phyloP scores from a whole-genome alignment of 345 rosid species.

The Citrus cavaleriei region DNA sequence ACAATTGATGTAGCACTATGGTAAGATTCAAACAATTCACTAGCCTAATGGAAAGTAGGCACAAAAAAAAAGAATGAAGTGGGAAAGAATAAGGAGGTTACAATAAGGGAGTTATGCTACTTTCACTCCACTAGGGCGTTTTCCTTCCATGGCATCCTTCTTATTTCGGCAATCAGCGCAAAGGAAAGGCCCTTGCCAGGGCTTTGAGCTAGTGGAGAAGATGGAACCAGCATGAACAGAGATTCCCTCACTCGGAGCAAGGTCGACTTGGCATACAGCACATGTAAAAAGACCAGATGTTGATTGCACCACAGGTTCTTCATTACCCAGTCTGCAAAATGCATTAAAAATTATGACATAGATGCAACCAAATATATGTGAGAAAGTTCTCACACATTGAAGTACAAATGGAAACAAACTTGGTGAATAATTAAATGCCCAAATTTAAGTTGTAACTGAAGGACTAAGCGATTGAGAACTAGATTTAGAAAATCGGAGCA shows the following conservation, averaged over 20 bases:
- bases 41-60: constrained; percentile 15
- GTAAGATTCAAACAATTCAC: constrained; percentile 21
- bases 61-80: constrained; percentile 7
- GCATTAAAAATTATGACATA: neutral
- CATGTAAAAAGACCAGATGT: constrained; percentile 69
- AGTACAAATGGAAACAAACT: neutral
- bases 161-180: constrained; percentile 71
- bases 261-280: constrained; percentile 79
- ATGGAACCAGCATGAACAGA: constrained; percentile 79
- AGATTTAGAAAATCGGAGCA: neutral
- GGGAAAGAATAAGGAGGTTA: constrained; percentile 31
- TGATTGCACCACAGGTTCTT: constrained; percentile 33
- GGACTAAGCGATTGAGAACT: neutral
- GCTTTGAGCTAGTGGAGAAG: constrained; percentile 64
- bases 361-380: neutral
- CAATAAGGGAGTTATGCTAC: constrained; percentile 37
- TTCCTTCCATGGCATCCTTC: constrained; percentile 97
- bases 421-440: neutral
- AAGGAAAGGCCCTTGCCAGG: constrained; percentile 96
- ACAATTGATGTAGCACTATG: constrained; percentile 22
- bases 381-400: neutral
- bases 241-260: constrained; percentile 74
- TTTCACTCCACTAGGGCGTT: constrained; percentile 71
- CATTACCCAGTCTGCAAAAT: constrained; percentile 61
- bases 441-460: neutral